Evolutionary conservation across 2,329 filamentous ascomycete species (phyloP).

Genomic region (Teratosphaeria zuluensis): DNA sequence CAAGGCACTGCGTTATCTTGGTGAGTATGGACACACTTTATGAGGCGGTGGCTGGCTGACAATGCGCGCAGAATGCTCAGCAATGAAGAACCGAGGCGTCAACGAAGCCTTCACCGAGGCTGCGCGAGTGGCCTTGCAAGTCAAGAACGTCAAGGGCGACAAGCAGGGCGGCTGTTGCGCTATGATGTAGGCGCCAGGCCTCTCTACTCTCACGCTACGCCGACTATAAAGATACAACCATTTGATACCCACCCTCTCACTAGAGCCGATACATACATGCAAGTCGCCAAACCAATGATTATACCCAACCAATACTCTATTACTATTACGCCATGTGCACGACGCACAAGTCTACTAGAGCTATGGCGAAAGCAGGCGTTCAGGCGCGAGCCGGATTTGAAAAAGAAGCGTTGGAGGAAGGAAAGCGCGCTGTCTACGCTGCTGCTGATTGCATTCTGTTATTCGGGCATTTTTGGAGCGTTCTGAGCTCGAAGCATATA

Average conservation of each 20-base stretch:
- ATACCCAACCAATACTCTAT: background rate
- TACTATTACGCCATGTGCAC: background rate
- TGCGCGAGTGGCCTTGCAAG: conserved; percentile 72
- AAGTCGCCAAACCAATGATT: background rate
- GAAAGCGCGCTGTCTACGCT: background rate
- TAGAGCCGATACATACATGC: background rate
- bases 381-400: background rate
- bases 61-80: conserved; percentile 69
- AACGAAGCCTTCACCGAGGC: conserved; percentile 99
- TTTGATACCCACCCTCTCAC: background rate
- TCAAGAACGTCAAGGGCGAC: conserved; percentile 42
- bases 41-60: background rate
- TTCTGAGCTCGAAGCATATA: background rate
- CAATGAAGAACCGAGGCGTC: conserved; percentile 94
- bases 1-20: conserved; percentile 82
- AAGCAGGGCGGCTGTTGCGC: conserved; percentile 35
- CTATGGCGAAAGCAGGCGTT: background rate
- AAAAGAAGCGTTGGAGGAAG: background rate
- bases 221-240: background rate
- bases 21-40: conserved; percentile 33
- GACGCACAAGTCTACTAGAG: background rate
- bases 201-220: background rate
- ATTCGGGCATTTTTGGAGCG: background rate
- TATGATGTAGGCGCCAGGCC: conserved; percentile 26
- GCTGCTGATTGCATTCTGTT: background rate